These are phyloP conservation scores for Elaeis guineensis DNA, from an alignment of 176 grass and related monocot genomes.

Conservation along the genomic window DNA sequence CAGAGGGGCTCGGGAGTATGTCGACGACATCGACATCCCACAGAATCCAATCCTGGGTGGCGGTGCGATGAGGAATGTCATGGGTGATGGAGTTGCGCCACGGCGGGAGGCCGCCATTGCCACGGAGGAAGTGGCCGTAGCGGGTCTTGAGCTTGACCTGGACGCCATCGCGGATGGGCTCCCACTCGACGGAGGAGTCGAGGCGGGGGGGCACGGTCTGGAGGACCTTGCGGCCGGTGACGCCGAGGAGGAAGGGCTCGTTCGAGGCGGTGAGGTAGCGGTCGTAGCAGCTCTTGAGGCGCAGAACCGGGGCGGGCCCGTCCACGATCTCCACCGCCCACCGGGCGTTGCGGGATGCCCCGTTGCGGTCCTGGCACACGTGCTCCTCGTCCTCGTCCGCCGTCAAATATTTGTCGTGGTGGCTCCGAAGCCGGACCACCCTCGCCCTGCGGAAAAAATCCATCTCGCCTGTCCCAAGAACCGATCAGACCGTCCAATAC, in stretches of 20 bases:
- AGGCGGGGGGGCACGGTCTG: conserved; percentile 46
- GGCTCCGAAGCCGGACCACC: conserved; percentile 59
- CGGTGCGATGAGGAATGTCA: conserved; percentile 38
- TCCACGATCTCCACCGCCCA: conserved; percentile 60
- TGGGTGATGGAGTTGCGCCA: conserved; percentile 75
- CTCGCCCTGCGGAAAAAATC: conserved; percentile 68
- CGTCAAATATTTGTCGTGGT: conserved; percentile 73
- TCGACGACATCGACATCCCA: conserved; percentile 78
- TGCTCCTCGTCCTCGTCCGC: conserved; percentile 77
- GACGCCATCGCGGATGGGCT: conserved; percentile 41
- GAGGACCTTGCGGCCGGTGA: conserved; percentile 47
- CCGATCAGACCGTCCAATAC: too few species aligned
- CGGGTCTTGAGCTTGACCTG: conserved; percentile 44
- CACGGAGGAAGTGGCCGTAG: conserved; percentile 66
- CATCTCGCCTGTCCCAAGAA: conserved; percentile 20
- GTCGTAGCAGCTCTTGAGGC: conserved; percentile 60
- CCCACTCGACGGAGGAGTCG: conserved; percentile 83
- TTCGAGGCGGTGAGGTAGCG: conserved; percentile 87
- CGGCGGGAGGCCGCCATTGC: conserved; percentile 53
- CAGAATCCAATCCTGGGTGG: conserved; percentile 66
- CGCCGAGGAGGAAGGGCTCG: conserved; percentile 53
- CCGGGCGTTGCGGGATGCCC: conserved; percentile 42
- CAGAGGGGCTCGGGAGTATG: background rate
- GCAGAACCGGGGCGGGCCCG: conserved; percentile 33
- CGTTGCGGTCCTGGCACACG: conserved; percentile 59